phyloP scores from a whole-genome alignment of 2,329 filamentous ascomycete species.

The Sclerotinia spermophila region DNA sequence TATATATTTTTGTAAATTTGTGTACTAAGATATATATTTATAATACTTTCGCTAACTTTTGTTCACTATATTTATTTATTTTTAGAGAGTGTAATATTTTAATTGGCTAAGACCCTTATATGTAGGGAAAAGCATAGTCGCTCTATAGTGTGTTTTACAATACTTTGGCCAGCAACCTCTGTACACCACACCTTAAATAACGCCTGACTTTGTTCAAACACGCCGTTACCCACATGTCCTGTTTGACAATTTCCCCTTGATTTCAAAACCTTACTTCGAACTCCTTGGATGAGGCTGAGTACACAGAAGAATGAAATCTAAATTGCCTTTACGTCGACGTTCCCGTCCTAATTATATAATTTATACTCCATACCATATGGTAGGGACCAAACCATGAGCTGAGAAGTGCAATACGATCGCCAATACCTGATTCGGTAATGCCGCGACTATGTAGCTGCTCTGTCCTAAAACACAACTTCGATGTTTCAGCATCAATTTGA shows the following conservation, averaged over 20 bases:
- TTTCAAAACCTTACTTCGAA: slow-evolving; percentile 1
- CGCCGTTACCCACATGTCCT: background rate
- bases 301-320: background rate
- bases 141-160: too few species aligned
- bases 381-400: background rate
- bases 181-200: slow-evolving; percentile 1
- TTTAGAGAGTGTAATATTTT: too few species aligned
- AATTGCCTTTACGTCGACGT: background rate
- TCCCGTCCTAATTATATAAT: background rate
- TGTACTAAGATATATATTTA: too few species aligned
- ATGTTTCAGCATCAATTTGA: slow-evolving; percentile 2
- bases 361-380: background rate
- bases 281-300: background rate
- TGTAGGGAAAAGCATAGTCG: too few species aligned
- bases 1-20: too few species aligned
- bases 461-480: background rate
- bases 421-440: background rate
- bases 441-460: background rate
- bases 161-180: too few species aligned
- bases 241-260: slow-evolving; percentile 2
- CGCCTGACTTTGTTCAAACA: slow-evolving; percentile 2
- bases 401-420: background rate
- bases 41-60: too few species aligned
- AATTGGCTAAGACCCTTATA: too few species aligned
- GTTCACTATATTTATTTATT: too few species aligned